Evolutionary conservation across 352 stramenopile species (phyloP), one percentile per base, ranked within the genome.

Genomic region (Paralagenidium karlingii): DNA sequence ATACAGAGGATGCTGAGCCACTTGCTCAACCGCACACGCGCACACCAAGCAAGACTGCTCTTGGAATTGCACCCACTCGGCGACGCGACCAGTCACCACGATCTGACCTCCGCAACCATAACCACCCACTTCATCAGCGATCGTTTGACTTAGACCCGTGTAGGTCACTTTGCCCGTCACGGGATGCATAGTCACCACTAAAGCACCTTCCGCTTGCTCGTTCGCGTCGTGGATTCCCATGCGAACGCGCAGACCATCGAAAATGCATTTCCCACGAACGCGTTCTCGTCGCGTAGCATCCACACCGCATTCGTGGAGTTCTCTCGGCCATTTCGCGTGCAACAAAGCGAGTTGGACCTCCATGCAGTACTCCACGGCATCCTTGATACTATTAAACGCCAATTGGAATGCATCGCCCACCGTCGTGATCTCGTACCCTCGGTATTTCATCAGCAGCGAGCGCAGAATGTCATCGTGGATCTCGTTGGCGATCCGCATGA

Each of bases 391-490:
- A 34, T 71, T 62, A 27, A 79, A 78, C 3, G 68, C 60, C 10
- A 82, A 54, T 41, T 82, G 59, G 37, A 82, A 82, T 11, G 64
- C 53, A 44, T 77, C 62, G 11, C 62, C 64, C 5, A 42, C 52
- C 9, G 64, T 81, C 22, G 61, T 71, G 45, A 78, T 77, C 38
- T 81, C 67, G 38, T 78, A 78, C 2, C 63, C 55, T 19, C 41
- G 57, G 28, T 60, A 66, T 9, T 56, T 51, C 3, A 56, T 50
- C 8, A 80, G 47, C 40, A 43, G 47, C 5, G 42, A 38, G 5
- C 60, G 54, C n/a, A 77, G 54, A 36, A 80, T 47, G 21, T 69
- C 63, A 13, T 81, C 64, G 34, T 81, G 67, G 16, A 73, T 42
- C 22, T 77, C 61, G 26, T 73, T 66, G 11, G 67, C 67, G 12